Percentiles rank a stretch among this genome's conserved stretches.
phyloP scores from a whole-genome alignment of 78 protist genomes.

The Pigoraptor vietnamica region DNA sequence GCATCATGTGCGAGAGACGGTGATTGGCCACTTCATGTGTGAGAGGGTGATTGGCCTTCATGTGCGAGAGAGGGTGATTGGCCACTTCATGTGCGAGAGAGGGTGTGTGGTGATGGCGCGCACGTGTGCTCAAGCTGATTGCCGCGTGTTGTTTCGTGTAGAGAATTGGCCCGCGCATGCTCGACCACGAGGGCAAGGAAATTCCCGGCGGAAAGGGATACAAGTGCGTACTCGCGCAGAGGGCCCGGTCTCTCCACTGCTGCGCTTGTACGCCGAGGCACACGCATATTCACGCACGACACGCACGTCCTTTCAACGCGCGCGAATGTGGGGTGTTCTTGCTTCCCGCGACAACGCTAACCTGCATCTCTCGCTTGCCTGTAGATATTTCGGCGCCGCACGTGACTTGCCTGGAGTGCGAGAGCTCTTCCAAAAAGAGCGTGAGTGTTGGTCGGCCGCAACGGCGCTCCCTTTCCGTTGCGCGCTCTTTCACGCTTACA shows the following conservation, averaged over 20 bases:
- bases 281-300: no score
- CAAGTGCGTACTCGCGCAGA: slow-evolving; percentile 18
- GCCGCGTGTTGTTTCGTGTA: no score
- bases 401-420: slow-evolving; percentile 89
- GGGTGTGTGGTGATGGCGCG: no score
- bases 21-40: neutral
- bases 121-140: no score
- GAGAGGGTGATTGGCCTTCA: neutral
- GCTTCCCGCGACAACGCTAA: no score
- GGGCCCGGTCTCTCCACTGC: no score
- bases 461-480: no score
- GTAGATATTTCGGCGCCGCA: slow-evolving; percentile 96
- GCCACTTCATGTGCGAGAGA: neutral
- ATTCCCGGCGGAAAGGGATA: slow-evolving; percentile 35
- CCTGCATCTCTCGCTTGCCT: no score
- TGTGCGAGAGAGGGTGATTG: neutral
- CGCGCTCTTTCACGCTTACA: no score
- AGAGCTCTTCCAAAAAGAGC: slow-evolving; percentile 71
- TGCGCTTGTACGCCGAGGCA: no score
- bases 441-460: no score
- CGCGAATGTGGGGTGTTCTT: neutral
- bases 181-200: neutral
- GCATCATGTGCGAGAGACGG: neutral
- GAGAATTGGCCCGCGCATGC: neutral
- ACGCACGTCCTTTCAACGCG: no score